Percentiles rank a stretch among this genome's conserved stretches.
These are phyloP conservation scores for Cytospora paraplurivora DNA, from an alignment of 2,329 filamentous ascomycete genomes.

Conservation along the genomic window DNA sequence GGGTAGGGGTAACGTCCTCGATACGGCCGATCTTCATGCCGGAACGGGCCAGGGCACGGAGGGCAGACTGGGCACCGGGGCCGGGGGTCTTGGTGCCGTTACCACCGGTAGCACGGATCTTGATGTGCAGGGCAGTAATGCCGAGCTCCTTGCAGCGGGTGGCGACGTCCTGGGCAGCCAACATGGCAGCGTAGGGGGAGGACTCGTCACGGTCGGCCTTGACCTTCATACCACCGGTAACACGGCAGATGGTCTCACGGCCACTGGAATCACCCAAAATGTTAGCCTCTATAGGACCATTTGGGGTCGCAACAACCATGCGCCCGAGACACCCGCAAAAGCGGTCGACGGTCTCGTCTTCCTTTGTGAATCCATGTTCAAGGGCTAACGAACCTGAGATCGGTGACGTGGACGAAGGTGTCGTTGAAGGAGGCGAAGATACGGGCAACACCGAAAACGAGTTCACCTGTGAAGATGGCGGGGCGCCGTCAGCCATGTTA, in stretches of 20 bases:
- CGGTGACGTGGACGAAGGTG: conserved; percentile 97
- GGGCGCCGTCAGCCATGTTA: conserved; percentile 29
- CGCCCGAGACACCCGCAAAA: not conserved
- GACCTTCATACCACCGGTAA: conserved; percentile 99
- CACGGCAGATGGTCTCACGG: conserved; percentile 99
- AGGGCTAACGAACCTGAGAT: conserved; percentile 75
- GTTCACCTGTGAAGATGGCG: conserved; percentile 66
- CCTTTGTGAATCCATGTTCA: conserved; percentile 29
- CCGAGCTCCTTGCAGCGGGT: conserved; percentile 74
- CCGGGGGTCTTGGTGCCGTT: conserved; percentile 99
- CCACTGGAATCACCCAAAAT: conserved; percentile 77
- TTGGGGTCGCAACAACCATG: not conserved
- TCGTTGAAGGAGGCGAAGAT: conserved; percentile 97
- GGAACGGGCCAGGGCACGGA: conserved; percentile 96
- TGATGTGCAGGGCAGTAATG: conserved; percentile 97
- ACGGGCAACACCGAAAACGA: conserved; percentile 96
- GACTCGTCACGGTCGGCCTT: conserved; percentile 99
- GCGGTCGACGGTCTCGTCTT: conserved; percentile 4
- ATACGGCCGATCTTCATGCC: conserved; percentile 99
- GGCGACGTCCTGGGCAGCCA: conserved; percentile 98
- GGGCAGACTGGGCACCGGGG: conserved; percentile 97
- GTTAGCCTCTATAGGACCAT: conserved; percentile 55
- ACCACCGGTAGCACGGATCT: conserved; percentile 99
- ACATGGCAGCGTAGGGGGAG: conserved; percentile 99
- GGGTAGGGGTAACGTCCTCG: conserved; percentile 98